Percentiles rank a stretch among this genome's conserved stretches.
phyloP scores from a whole-genome alignment of 805 yeast genomes.

The Kurtzmaniella fragi region DNA sequence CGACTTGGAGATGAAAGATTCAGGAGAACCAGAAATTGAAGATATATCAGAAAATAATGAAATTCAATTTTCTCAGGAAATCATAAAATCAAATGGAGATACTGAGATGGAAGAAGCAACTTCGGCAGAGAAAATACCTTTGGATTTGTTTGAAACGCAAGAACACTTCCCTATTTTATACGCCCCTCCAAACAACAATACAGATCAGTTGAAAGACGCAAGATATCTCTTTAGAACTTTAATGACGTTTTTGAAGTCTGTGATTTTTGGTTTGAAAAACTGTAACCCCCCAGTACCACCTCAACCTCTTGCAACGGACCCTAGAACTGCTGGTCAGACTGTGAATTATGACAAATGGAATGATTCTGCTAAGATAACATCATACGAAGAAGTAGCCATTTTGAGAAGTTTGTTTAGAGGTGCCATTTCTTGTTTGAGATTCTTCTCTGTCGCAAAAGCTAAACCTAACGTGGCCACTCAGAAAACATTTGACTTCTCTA shows the following conservation, averaged over 20 bases:
- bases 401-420: conserved; percentile 77
- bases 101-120: conserved; percentile 4
- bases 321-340: conserved; percentile 37
- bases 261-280: conserved; percentile 80
- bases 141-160: conserved; percentile 32
- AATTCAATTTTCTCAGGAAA: conserved; percentile 6
- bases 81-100: conserved; percentile 6
- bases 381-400: conserved; percentile 76
- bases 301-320: conserved; percentile 39
- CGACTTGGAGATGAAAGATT: background rate
- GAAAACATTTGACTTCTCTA: conserved; percentile 51
- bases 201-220: conserved; percentile 81
- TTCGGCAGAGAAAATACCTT: conserved; percentile 4
- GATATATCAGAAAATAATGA: background rate
- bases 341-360: conserved; percentile 62
- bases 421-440: conserved; percentile 73
- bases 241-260: conserved; percentile 84
- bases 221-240: conserved; percentile 82
- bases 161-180: conserved; percentile 55
- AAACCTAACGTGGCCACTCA: conserved; percentile 19
- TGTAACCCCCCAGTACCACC: conserved; percentile 75
- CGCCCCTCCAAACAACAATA: conserved; percentile 40
- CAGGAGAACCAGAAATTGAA: conserved; percentile 7
- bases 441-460: conserved; percentile 61
- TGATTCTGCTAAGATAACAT: conserved; percentile 77